Evolutionary conservation across 2,329 filamentous ascomycete genomes (phyloP).

Genomic region (Rutstroemia sp.): DNA sequence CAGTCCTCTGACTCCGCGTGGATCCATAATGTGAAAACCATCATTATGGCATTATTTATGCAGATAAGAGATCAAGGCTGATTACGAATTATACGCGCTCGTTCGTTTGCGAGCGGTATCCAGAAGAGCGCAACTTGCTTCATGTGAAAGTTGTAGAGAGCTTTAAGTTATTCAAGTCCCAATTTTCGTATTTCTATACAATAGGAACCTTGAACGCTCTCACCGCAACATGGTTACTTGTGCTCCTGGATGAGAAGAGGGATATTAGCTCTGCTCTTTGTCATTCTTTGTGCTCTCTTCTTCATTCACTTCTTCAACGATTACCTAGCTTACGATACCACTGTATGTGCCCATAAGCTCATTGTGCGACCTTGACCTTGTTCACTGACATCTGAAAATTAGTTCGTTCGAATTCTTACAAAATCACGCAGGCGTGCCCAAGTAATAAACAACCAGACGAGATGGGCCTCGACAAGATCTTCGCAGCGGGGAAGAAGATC

Average conservation of each 20-base stretch:
- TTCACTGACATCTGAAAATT: not conserved
- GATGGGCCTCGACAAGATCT: slow-evolving; percentile 8
- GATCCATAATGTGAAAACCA: not conserved
- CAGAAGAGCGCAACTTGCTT: not conserved
- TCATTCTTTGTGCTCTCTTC: not conserved
- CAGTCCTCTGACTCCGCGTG: not conserved
- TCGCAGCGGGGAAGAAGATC: not conserved
- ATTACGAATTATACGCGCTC: too few species aligned
- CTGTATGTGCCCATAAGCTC: not conserved
- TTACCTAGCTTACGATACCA: not conserved
- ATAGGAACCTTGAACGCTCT: not conserved
- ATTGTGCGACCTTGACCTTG: not conserved
- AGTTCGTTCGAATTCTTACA: not conserved
- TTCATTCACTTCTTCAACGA: not conserved
- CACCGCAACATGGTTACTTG: slow-evolving; percentile 9
- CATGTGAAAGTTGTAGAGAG: not conserved
- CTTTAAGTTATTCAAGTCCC: not conserved
- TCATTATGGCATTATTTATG: not conserved
- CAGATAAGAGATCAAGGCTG: not conserved
- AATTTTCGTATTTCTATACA: not conserved
- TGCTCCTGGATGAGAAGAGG: not conserved
- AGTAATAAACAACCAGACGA: not conserved
- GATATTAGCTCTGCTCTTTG: not conserved
- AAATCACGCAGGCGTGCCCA: not conserved
- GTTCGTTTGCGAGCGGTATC: too few species aligned